Evolutionary conservation across 768 basidiomycete species (phyloP).

Genomic region (Russula compacta): DNA sequence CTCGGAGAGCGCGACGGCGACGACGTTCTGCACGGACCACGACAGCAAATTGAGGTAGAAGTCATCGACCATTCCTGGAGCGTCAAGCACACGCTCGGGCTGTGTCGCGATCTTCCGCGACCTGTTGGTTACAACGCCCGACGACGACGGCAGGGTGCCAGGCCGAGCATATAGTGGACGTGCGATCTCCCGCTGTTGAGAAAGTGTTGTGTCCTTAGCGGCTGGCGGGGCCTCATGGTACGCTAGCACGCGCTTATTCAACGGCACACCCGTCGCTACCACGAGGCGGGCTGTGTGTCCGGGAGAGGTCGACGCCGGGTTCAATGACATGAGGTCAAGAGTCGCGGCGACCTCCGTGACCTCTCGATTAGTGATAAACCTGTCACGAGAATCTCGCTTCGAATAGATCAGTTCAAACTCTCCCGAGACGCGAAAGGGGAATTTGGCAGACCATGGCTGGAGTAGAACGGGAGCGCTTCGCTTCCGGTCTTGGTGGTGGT

Average conservation of each 20-base stretch:
- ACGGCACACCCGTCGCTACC: constrained; percentile 63
- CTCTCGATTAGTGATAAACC: constrained; percentile 61
- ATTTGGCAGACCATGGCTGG: constrained; percentile 38
- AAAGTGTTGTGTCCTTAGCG: constrained; percentile 64
- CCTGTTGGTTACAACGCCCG: constrained; percentile 55
- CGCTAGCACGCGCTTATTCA: constrained; percentile 75
- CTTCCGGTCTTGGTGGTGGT: constrained; percentile 48
- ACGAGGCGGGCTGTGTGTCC: constrained; percentile 72
- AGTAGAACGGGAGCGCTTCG: constrained; percentile 67
- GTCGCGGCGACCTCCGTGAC: constrained; percentile 51
- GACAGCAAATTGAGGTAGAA: constrained; percentile 93
- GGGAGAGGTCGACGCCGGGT: constrained; percentile 53
- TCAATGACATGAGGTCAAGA: constrained; percentile 53
- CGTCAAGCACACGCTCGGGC: constrained; percentile 91
- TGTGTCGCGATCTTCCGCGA: constrained; percentile 76
- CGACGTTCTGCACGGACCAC: constrained; percentile 80
- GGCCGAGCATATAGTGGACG: constrained; percentile 66
- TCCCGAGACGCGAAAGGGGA: background rate
- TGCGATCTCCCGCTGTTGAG: constrained; percentile 69
- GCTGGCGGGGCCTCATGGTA: constrained; percentile 85
- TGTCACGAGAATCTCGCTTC: constrained; percentile 48
- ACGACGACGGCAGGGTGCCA: constrained; percentile 53
- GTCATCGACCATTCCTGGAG: constrained; percentile 88
- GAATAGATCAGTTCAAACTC: constrained; percentile 9
- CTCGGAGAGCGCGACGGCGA: constrained; percentile 84